Evolutionary conservation across 495 filamentous ascomycete species (phyloP), one percentile per base, ranked within the genome.

Genomic region (Xylaria palmicola): DNA sequence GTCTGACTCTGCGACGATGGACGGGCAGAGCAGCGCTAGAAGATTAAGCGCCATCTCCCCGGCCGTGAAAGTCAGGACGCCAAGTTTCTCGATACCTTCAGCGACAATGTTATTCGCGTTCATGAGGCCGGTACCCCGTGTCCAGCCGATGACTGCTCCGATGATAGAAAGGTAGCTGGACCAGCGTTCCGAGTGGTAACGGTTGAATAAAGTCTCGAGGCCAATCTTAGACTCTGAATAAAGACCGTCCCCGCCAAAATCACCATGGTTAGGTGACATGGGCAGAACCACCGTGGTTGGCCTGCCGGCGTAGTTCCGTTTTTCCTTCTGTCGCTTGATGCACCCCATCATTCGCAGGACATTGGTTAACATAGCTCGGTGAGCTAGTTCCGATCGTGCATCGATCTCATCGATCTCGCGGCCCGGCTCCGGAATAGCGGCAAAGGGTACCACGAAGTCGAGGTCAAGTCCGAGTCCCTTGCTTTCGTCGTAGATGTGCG

Each of bases 11-110:
- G 92, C 88, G 68, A 91, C 89, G 64, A 94, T 87, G 12, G 86
- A 80, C n/a, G 90, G 90, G 4, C 89, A 81, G 88, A 94, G 92
- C 52, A 94, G 84, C 57, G 90, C 90, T 37, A 94, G 83, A 54
- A 94, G 75, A 72, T 93, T 94, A 80, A 94, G 92, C 7, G 90
- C 90, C 90, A 94, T 94, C 73, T 94, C 90, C 63, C 90, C 86
- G 76, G 93, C 90, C 24, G 90, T 92, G 75, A 94, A 94, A 0
- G 90, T 94, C 58, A 90, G 86, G 15, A 93, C 90, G 69, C 90
- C 90, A 64, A 90, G 87, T 62, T 86, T 88, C 74, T 94, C 90
- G 58, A 94, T 85, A 56, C 90, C 91, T 68, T 93, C 90, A 10
- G 90, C 90, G 59, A 92, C 88, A 71, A 91, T 83, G 68, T 94